Conservation (phyloP, 2,329 filamentous ascomycete genomes). For the Penicillium sp. region DNA sequence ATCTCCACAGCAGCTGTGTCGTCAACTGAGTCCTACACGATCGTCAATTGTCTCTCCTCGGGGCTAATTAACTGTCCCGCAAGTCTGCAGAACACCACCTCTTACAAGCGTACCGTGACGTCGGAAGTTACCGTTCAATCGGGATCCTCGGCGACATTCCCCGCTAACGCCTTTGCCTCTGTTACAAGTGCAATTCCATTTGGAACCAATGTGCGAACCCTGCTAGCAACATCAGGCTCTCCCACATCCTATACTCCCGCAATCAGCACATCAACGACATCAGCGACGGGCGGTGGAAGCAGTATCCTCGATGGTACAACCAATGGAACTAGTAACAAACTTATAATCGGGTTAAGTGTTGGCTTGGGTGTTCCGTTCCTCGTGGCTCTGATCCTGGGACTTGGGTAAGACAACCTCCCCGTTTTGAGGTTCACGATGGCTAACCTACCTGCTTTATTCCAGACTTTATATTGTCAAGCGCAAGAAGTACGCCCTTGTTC, state of each 20-base stretch:
- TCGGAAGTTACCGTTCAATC: slow-evolving; percentile 43
- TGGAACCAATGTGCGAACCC: slow-evolving; percentile 38
- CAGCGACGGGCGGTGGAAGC: background rate
- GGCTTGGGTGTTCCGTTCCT: slow-evolving; percentile 32
- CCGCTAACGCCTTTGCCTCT: slow-evolving; percentile 27
- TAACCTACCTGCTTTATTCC: background rate
- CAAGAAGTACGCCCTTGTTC: background rate
- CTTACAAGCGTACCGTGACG: slow-evolving; percentile 34
- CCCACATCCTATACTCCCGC: slow-evolving; percentile 47
- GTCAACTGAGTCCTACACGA: slow-evolving; percentile 43
- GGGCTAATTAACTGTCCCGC: slow-evolving; percentile 52
- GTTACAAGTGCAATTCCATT: slow-evolving; percentile 44
- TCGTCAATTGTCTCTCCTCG: slow-evolving; percentile 45
- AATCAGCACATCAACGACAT: slow-evolving; percentile 9
- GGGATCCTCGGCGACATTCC: slow-evolving; percentile 42
- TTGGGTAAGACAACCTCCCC: background rate
- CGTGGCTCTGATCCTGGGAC: background rate
- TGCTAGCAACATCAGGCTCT: slow-evolving; percentile 45
- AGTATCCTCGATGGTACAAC: slow-evolving; percentile 24
- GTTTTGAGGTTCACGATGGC: background rate
- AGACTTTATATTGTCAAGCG: background rate
- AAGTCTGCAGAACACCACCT: slow-evolving; percentile 49
- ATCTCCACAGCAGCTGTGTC: slow-evolving; percentile 39
- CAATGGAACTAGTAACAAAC: slow-evolving; percentile 42
- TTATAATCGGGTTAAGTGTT: slow-evolving; percentile 52